These are phyloP conservation scores for Rhododendron williamsianum DNA, from an alignment of 148 eudicot genomes.

Conservation along the genomic window DNA sequence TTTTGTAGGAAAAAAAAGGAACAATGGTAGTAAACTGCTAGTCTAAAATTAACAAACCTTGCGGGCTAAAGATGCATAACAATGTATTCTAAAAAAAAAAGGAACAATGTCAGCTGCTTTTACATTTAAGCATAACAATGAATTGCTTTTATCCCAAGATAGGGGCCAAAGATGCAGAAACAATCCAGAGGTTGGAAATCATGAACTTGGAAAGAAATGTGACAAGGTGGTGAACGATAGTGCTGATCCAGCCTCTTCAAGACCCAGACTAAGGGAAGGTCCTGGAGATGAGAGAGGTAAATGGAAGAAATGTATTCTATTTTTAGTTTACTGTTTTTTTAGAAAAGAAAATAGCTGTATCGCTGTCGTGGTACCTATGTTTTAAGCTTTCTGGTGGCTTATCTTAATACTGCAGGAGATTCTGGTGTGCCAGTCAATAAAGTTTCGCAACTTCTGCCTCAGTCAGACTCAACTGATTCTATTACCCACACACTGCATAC, in stretches of 20 bases:
- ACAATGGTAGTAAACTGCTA: not conserved
- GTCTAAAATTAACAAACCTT: not conserved
- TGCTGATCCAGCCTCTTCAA: constrained; percentile 10
- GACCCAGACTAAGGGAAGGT: not conserved
- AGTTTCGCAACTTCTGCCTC: not conserved
- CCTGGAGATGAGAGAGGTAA: not conserved
- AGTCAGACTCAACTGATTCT: not conserved
- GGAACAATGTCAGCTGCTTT: not conserved
- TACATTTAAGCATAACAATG: not conserved
- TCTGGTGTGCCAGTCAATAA: constrained; percentile 3
- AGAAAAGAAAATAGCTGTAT: not conserved
- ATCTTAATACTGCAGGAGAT: constrained; percentile 16
- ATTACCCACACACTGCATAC: not conserved
- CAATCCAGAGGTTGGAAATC: constrained; percentile 3
- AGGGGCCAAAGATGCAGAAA: not conserved
- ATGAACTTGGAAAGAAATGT: constrained; percentile 12
- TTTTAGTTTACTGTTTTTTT: not conserved
- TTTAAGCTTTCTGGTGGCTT: constrained; percentile 3
- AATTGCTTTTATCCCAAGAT: not conserved
- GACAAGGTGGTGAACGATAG: constrained; percentile 10
- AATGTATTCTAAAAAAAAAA: not conserved
- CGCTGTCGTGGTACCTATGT: not conserved
- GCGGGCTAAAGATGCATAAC: no score
- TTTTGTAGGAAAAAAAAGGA: not conserved
- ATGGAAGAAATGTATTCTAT: not conserved